Evolutionary conservation across 768 basidiomycete species (phyloP).

Genomic region (Agrocybe chaxingu): DNA sequence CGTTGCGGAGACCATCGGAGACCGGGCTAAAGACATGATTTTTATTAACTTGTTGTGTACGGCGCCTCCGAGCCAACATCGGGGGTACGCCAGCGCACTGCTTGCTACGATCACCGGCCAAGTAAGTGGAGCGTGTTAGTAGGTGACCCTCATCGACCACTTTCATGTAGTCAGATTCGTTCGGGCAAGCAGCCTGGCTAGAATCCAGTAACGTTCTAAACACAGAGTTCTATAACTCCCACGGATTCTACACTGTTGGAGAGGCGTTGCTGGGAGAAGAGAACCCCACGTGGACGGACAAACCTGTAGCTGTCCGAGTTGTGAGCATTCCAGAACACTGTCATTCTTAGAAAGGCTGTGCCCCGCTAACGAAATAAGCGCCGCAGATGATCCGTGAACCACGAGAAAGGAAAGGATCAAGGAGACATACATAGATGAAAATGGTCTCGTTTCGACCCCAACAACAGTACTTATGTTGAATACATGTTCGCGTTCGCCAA

Average conservation of each 20-base stretch:
- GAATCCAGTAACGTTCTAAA: slow-evolving; percentile 24
- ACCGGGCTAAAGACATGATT: slow-evolving; percentile 25
- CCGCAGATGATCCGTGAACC: slow-evolving; percentile 18
- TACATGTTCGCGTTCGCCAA: too few species aligned
- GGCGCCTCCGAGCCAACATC: slow-evolving; percentile 22
- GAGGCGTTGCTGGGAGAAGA: slow-evolving; percentile 23
- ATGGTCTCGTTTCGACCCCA: too few species aligned
- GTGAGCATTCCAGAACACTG: slow-evolving; percentile 15
- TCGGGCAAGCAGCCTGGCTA: slow-evolving; percentile 24
- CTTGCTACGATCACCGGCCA: slow-evolving; percentile 19
- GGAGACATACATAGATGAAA: too few species aligned
- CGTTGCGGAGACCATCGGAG: slow-evolving; percentile 18
- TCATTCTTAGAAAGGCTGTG: background rate
- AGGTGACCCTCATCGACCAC: too few species aligned
- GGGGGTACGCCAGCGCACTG: slow-evolving; percentile 28
- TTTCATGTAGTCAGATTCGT: slow-evolving; percentile 23
- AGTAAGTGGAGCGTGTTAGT: slow-evolving; percentile 14
- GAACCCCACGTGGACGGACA: slow-evolving; percentile 26
- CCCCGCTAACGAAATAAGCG: background rate
- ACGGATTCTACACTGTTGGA: slow-evolving; percentile 23
- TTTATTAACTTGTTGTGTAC: slow-evolving; percentile 26
- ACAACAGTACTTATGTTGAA: too few species aligned
- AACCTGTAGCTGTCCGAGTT: slow-evolving; percentile 24
- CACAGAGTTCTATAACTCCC: slow-evolving; percentile 21
- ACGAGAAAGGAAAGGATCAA: too few species aligned